phyloP scores from a whole-genome alignment of 2,329 filamentous ascomycete species.

The Camillea tinctor region DNA sequence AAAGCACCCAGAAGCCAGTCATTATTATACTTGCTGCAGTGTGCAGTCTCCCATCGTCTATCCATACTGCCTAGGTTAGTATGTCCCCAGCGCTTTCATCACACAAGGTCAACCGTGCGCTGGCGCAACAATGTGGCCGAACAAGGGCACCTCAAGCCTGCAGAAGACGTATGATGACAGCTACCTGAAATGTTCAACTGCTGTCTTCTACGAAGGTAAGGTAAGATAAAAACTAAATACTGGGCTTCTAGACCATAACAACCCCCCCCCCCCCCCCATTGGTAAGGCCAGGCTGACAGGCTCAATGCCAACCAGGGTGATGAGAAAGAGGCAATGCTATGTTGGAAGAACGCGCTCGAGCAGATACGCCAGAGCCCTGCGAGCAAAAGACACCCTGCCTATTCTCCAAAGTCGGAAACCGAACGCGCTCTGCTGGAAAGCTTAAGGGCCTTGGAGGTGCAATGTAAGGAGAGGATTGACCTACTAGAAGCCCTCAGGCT shows the following conservation, averaged over 20 bases:
- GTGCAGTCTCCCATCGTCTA: not conserved
- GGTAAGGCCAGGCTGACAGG: not conserved
- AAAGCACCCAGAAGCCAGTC: not conserved
- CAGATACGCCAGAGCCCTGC: constrained; percentile 86
- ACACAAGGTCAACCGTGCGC: constrained; percentile 6
- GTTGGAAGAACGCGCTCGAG: constrained; percentile 85
- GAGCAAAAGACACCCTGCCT: constrained; percentile 67
- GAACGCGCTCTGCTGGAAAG: constrained; percentile 82
- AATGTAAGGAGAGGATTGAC: constrained; percentile 92
- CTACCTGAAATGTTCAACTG: constrained; percentile 91
- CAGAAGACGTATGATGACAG: constrained; percentile 98
- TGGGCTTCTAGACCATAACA: not conserved
- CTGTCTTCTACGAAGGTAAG: constrained; percentile 93
- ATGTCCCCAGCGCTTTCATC: constrained; percentile 2
- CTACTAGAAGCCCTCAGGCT: constrained; percentile 77
- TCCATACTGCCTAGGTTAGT: not conserved
- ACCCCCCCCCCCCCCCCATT: too few species aligned
- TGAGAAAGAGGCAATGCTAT: constrained; percentile 83
- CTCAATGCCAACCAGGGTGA: constrained; percentile 66
- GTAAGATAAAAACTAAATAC: constrained; percentile 44
- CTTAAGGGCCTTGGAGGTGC: constrained; percentile 76
- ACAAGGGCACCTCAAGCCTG: constrained; percentile 64
- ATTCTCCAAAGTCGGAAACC: constrained; percentile 73
- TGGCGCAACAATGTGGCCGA: constrained; percentile 48
- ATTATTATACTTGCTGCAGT: not conserved